phyloP scores from a whole-genome alignment of 2,329 filamentous ascomycete genomes.

The Xylaria sp. region DNA sequence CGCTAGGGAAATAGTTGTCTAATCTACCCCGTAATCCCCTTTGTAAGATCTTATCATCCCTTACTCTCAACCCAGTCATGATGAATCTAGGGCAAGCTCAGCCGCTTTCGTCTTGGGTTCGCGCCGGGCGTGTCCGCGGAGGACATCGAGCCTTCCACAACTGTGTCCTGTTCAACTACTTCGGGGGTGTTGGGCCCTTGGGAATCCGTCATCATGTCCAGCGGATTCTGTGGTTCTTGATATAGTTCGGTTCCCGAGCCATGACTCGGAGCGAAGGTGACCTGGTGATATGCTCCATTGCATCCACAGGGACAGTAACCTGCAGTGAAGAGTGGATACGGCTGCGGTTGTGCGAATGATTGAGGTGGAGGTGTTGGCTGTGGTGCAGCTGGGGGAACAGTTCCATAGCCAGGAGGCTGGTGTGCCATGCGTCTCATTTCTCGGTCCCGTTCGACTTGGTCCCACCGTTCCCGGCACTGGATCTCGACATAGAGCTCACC shows the following conservation, averaged over 20 bases:
- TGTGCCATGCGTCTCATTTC: conserved; percentile 15
- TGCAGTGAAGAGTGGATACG: background rate
- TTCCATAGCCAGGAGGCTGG: conserved; percentile 2
- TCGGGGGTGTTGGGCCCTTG: conserved; percentile 1
- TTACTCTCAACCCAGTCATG: conserved; percentile 8
- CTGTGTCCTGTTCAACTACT: background rate
- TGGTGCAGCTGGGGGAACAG: background rate
- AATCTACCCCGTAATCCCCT: conserved; percentile 7
- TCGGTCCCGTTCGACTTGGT: conserved; percentile 36
- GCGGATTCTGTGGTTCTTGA: background rate
- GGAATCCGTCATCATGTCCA: background rate
- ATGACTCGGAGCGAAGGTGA: background rate
- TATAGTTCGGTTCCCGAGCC: too few species aligned
- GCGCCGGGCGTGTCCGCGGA: background rate
- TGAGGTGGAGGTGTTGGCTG: background rate
- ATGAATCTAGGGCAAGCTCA: conserved; percentile 20
- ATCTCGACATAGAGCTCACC: conserved; percentile 54
- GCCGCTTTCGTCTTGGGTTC: conserved; percentile 4
- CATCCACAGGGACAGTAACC: background rate
- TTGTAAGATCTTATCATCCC: background rate
- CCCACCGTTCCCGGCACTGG: conserved; percentile 46
- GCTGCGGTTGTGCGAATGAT: background rate
- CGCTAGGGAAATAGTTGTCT: background rate
- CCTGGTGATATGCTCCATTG: background rate
- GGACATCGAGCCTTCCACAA: background rate